Percentiles rank a stretch among this genome's conserved stretches.
phyloP scores from a whole-genome alignment of 2,329 filamentous ascomycete species.

The Nakataea oryzae region DNA sequence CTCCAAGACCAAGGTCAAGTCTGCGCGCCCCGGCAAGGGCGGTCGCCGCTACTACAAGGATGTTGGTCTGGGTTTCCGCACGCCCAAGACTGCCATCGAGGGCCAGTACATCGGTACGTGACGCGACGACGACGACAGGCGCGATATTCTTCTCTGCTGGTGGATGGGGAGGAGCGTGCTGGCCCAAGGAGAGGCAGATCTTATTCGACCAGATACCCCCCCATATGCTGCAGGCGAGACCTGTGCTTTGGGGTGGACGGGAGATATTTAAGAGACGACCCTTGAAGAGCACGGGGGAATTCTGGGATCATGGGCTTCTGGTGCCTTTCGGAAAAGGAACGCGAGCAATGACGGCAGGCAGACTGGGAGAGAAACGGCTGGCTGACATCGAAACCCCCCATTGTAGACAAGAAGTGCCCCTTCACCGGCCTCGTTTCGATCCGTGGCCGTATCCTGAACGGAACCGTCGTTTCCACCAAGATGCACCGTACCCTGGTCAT shows the following conservation, averaged over 20 bases:
- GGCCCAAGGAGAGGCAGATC: neutral
- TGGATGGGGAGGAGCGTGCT: neutral
- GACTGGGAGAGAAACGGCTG: neutral
- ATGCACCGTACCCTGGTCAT: slow-evolving; percentile 99
- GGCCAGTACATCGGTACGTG: slow-evolving; percentile 96
- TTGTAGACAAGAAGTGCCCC: slow-evolving; percentile 98
- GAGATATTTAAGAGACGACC: neutral
- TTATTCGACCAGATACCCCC: neutral
- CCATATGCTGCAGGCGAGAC: no score
- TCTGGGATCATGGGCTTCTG: neutral
- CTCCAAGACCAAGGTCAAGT: slow-evolving; percentile 83
- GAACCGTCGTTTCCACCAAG: slow-evolving; percentile 99
- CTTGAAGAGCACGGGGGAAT: neutral
- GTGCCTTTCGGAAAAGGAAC: neutral
- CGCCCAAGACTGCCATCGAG: slow-evolving; percentile 97
- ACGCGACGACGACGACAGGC: slow-evolving; percentile 7
- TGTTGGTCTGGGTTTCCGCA: slow-evolving; percentile 97
- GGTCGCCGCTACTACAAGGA: slow-evolving; percentile 97
- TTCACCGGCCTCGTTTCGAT: slow-evolving; percentile 99
- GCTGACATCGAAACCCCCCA: neutral
- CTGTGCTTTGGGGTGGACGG: neutral
- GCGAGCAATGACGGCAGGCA: neutral
- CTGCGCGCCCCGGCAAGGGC: slow-evolving; percentile 78
- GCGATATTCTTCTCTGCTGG: neutral
- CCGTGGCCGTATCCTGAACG: slow-evolving; percentile 99